phyloP scores from a whole-genome alignment of 169 alveolate species.

The Plasmodium fragile region DNA sequence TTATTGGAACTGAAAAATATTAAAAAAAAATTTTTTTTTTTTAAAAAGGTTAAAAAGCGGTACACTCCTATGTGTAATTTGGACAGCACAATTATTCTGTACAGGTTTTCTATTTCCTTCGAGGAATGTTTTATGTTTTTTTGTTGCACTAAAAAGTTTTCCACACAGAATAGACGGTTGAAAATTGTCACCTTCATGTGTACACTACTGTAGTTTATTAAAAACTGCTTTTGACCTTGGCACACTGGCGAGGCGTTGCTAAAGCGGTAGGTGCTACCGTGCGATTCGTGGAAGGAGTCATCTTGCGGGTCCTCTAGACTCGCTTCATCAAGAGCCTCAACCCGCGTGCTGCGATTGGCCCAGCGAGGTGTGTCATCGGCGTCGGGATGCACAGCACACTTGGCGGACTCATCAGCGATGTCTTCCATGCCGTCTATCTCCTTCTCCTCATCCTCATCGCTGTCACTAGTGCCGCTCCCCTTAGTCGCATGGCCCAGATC shows the following conservation, averaged over 20 bases:
- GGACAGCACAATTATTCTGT: slow-evolving; percentile 53
- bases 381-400: not conserved
- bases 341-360: not conserved
- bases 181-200: slow-evolving; percentile 7
- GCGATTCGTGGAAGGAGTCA: slow-evolving; percentile 16
- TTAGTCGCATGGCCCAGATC: not conserved
- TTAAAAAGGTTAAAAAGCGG: slow-evolving; percentile 36
- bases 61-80: slow-evolving; percentile 71
- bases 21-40: slow-evolving; percentile 50
- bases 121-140: not conserved
- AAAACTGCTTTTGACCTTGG: slow-evolving; percentile 5
- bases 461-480: not conserved
- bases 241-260: slow-evolving; percentile 9
- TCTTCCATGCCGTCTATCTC: not conserved
- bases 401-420: not conserved
- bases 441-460: not conserved
- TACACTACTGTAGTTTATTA: slow-evolving; percentile 46
- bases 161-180: not conserved
- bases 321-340: not conserved
- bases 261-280: slow-evolving; percentile 5
- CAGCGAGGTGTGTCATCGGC: not conserved
- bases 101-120: slow-evolving; percentile 34
- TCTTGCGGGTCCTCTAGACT: not conserved
- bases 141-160: not conserved
- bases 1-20: slow-evolving; percentile 69